These are phyloP conservation scores for Yamadazyma triangularis DNA, from an alignment of 1,139 yeast genomes.

Conservation along the genomic window DNA sequence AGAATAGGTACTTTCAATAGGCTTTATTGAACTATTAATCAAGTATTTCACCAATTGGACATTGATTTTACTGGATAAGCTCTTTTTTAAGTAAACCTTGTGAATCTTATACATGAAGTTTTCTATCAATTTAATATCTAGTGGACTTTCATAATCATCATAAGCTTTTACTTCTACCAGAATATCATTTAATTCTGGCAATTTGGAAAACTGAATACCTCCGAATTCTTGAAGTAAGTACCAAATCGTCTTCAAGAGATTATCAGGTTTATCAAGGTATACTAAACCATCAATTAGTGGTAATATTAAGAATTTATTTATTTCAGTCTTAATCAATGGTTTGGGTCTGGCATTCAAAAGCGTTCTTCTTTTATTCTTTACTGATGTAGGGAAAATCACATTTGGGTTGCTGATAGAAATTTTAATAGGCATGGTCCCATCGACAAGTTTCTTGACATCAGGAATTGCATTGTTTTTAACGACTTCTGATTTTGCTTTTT, in stretches of 20 bases:
- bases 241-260: conserved; percentile 28
- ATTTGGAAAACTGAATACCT: conserved; percentile 16
- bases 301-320: conserved; percentile 30
- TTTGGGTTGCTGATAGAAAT: background rate
- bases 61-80: conserved; percentile 8
- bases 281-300: conserved; percentile 28
- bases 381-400: background rate
- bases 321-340: conserved; percentile 2
- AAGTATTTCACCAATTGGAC: conserved; percentile 7
- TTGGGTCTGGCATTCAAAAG: background rate
- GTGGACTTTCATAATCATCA: conserved; percentile 4
- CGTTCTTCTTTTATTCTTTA: background rate
- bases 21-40: conserved; percentile 1
- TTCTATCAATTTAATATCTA: conserved; percentile 16
- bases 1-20: conserved; percentile 2
- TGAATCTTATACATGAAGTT: conserved; percentile 31
- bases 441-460: background rate
- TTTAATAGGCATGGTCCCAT: background rate
- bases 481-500: background rate
- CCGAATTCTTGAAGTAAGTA: conserved; percentile 32
- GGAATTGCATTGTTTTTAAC: conserved; percentile 1
- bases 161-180: conserved; percentile 8
- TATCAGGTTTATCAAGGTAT: conserved; percentile 28
- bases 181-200: conserved; percentile 9
- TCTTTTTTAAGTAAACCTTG: conserved; percentile 8